Conservation (phyloP, 2,329 filamentous ascomycete species). For the Aquanectria penicillioides region DNA sequence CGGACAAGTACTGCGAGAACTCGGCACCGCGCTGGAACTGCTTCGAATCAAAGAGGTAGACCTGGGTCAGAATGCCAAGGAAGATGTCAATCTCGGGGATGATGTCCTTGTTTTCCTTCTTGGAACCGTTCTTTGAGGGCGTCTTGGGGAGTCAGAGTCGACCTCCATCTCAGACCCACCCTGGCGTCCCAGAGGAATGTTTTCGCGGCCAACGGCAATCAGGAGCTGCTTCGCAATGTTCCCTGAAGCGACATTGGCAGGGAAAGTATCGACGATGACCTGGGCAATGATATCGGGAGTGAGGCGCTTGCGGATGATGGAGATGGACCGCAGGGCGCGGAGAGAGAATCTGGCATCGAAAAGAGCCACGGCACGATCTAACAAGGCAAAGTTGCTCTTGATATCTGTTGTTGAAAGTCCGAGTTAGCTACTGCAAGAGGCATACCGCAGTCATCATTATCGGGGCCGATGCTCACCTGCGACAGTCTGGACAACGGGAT, state of each 20-base stretch:
- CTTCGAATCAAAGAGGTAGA: conserved; percentile 88
- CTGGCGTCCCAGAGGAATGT: conserved; percentile 69
- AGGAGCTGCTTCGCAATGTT: conserved; percentile 76
- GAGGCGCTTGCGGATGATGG: conserved; percentile 91
- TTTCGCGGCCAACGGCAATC: conserved; percentile 73
- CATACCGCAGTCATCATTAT: background rate
- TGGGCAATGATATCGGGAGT: conserved; percentile 83
- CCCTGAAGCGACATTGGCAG: conserved; percentile 68
- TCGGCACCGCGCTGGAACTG: conserved; percentile 81
- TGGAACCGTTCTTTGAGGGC: conserved; percentile 62
- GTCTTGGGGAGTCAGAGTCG: conserved; percentile 67
- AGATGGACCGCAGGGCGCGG: conserved; percentile 92
- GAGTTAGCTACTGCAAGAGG: conserved; percentile 32
- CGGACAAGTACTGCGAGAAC: conserved; percentile 85
- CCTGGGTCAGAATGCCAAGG: conserved; percentile 85
- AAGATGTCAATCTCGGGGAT: conserved; percentile 91
- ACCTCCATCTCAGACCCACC: conserved; percentile 76
- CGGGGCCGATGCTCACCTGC: conserved; percentile 60
- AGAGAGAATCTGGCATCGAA: conserved; percentile 97
- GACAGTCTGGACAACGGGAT: conserved; percentile 69
- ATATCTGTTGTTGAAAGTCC: conserved; percentile 73
- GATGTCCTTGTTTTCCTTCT: conserved; percentile 78
- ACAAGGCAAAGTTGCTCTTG: conserved; percentile 89
- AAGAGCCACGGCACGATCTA: conserved; percentile 90
- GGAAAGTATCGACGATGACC: conserved; percentile 84